phyloP scores from a whole-genome alignment of 2,329 filamentous ascomycete species.

The Fusarium subtropicale region DNA sequence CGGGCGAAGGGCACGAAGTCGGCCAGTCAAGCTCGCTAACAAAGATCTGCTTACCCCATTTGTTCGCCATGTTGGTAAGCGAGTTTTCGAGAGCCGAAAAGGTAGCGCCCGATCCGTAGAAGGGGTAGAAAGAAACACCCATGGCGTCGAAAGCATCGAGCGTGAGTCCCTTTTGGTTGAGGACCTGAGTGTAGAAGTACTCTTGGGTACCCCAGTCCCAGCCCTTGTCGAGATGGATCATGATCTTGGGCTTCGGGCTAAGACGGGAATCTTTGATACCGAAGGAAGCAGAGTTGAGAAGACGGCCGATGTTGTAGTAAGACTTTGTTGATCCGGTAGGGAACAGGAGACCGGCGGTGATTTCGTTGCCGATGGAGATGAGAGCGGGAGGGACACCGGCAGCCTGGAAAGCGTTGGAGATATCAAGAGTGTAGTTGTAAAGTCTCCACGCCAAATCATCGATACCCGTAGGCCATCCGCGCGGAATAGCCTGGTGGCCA shows the following conservation, averaged over 20 bases:
- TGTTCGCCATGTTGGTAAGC: conserved; percentile 68
- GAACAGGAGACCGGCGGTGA: conserved; percentile 74
- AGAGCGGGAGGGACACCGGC: conserved; percentile 68
- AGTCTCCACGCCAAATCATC: conserved; percentile 69
- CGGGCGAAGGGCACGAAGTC: too few species aligned
- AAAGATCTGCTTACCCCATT: conserved; percentile 74
- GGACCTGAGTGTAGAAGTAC: conserved; percentile 71
- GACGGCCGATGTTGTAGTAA: conserved; percentile 69
- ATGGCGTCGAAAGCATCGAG: conserved; percentile 74
- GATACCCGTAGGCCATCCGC: conserved; percentile 71
- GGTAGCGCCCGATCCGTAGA: conserved; percentile 71
- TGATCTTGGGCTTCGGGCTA: conserved; percentile 70
- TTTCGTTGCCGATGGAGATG: conserved; percentile 80
- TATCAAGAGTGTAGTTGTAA: conserved; percentile 75
- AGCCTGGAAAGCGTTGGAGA: conserved; percentile 69
- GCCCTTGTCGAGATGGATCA: conserved; percentile 82
- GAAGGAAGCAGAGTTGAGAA: conserved; percentile 72
- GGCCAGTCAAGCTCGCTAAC: conserved; percentile 81
- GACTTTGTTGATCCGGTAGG: conserved; percentile 66
- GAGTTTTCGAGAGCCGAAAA: conserved; percentile 66
- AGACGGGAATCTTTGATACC: conserved; percentile 73
- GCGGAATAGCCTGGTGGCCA: conserved; percentile 69
- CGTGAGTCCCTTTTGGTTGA: conserved; percentile 62
- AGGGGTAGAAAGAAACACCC: conserved; percentile 80
- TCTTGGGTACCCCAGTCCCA: conserved; percentile 76